Base-by-base conservation (phyloP, 192 early-diverging fungal genomes). In the Linnemannia elongata region DNA sequence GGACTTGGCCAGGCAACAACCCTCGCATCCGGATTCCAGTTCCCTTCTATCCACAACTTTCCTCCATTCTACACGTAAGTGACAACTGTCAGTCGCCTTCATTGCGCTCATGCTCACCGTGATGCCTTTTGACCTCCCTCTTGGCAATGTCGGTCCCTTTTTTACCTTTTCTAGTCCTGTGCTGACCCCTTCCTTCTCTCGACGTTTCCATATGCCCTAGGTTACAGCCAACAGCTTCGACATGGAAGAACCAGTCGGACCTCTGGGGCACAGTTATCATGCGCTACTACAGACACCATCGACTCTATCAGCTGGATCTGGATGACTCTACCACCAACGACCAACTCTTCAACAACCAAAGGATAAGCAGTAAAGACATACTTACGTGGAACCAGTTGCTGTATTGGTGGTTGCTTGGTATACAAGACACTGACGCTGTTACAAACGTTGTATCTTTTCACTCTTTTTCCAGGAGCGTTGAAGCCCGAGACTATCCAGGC, bases 1-100 rank as follows among this genome's bases (percentile, higher is more conserved):
- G 84, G 84, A 6, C 79, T 86, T 3, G 69, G 79, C 24, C 84
- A 86, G 71, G 80, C 84, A 22, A 71, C 79, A 20, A 76, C 79
- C 33, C 66, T 86, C 27, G 68, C 84, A 22, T 88, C 82, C 22
- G 79, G 89, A 55, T 96, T 95, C 88, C 80, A 90, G 69, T 97
- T 96, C 86, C 97, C 97, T 33, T 90, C 95, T 76, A 95, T 97
- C 76, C 92, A 97, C 92, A 92, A 90, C 89, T 98, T 98, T 85
- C 96, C 96, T 18, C 97, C 97, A 8, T 97, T 98, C 90, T 98
- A 93, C 90, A 97, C 96, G 96, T 96, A 94, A 12, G 4, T 57
- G 17, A 24, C 24, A 22, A 54, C 20, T 18, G 66, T 2, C 0
- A 27, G 27, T 30, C 13, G 30, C 3, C 60, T 66, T 33, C 60